phyloP scores from a whole-genome alignment of 2,329 filamentous ascomycete species.

The Arthrinium puccinioides region DNA sequence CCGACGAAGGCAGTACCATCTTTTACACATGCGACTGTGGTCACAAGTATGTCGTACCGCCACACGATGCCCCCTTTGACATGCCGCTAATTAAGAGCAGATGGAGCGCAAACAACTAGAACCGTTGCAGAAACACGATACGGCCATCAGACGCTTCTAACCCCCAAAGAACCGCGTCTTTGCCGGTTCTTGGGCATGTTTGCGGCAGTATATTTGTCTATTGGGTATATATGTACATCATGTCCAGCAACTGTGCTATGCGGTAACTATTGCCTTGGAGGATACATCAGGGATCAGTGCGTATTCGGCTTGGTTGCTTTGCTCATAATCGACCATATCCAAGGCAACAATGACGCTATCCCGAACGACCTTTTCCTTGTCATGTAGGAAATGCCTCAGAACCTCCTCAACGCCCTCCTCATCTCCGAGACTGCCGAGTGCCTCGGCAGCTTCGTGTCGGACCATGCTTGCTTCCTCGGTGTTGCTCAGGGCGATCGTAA shows the following conservation, averaged over 20 bases:
- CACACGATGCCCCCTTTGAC: background rate
- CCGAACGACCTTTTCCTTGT: slow-evolving; percentile 86
- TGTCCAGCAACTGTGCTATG: too few species aligned
- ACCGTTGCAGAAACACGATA: too few species aligned
- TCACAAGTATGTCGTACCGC: slow-evolving; percentile 58
- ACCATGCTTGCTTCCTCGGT: slow-evolving; percentile 89
- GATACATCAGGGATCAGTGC: slow-evolving; percentile 69
- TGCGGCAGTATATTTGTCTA: background rate
- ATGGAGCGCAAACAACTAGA: slow-evolving; percentile 45
- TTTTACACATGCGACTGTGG: slow-evolving; percentile 88
- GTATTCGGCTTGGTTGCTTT: slow-evolving; percentile 82
- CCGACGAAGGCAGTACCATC: slow-evolving; percentile 90
- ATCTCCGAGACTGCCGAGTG: slow-evolving; percentile 85
- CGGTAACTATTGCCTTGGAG: slow-evolving; percentile 31
- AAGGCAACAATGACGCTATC: slow-evolving; percentile 93
- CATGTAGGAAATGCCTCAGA: slow-evolving; percentile 75
- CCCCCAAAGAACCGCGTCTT: too few species aligned
- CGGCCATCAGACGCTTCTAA: too few species aligned
- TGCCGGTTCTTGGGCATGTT: too few species aligned
- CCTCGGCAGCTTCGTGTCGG: slow-evolving; percentile 93
- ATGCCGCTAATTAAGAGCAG: slow-evolving; percentile 8
- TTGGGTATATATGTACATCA: slow-evolving; percentile 11
- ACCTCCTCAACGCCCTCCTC: slow-evolving; percentile 88
- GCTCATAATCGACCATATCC: slow-evolving; percentile 97
- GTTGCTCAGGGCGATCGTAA: slow-evolving; percentile 72